phyloP scores from a whole-genome alignment of 1,284 basidiomycete genomes.

The Apiotrichum veenhuisii region DNA sequence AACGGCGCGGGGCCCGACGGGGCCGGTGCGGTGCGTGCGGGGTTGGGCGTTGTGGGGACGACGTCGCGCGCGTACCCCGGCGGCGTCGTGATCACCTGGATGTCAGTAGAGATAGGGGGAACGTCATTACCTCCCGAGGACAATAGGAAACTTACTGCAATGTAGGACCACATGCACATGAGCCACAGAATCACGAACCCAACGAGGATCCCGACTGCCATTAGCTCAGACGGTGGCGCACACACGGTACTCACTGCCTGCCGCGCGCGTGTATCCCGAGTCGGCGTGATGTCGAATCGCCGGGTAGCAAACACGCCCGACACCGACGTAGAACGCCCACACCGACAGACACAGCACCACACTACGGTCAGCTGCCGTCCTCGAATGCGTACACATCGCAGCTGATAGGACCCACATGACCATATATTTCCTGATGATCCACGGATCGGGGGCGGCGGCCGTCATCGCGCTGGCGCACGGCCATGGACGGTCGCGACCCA shows the following conservation, averaged over 20 bases:
- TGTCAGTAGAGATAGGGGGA: background rate
- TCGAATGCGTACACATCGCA: background rate
- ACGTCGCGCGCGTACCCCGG: slow-evolving; percentile 69
- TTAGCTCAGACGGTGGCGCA: slow-evolving; percentile 1
- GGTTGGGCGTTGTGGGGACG: slow-evolving; percentile 29
- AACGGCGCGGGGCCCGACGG: background rate
- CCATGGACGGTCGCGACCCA: too few species aligned
- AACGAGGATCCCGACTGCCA: slow-evolving; percentile 58
- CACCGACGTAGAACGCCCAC: slow-evolving; percentile 62
- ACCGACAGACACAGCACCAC: slow-evolving; percentile 32
- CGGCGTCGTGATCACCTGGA: slow-evolving; percentile 58
- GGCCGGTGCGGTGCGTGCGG: background rate
- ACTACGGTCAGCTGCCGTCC: slow-evolving; percentile 15
- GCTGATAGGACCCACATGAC: slow-evolving; percentile 23
- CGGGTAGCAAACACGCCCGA: slow-evolving; percentile 62
- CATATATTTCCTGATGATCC: slow-evolving; percentile 30
- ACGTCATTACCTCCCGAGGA: background rate
- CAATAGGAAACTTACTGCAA: slow-evolving; percentile 57
- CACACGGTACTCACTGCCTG: slow-evolving; percentile 58
- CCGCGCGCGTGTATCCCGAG: slow-evolving; percentile 52
- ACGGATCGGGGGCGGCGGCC: slow-evolving; percentile 20
- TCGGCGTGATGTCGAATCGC: slow-evolving; percentile 55
- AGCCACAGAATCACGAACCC: slow-evolving; percentile 60
- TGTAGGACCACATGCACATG: slow-evolving; percentile 70
- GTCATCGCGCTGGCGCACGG: too few species aligned